Evolutionary conservation across 2,329 filamentous ascomycete genomes (phyloP).

Genomic region (Onygena corvina): DNA sequence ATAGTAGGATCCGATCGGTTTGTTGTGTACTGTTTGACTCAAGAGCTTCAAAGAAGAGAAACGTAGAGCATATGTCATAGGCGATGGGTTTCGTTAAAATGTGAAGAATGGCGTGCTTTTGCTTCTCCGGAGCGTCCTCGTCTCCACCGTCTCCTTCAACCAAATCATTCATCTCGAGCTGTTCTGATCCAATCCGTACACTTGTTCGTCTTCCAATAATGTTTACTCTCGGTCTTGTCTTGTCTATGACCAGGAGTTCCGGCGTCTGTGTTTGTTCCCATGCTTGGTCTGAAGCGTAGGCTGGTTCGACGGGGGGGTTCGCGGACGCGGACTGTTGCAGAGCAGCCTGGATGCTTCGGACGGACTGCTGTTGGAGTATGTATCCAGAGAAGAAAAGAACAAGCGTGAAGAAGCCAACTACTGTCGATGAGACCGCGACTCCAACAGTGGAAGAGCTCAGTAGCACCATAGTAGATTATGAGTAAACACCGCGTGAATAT

Average conservation of each 20-base stretch:
- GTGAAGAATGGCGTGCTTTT: slow-evolving; percentile 32
- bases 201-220: not conserved
- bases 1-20: slow-evolving; percentile 36
- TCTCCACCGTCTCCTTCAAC: not conserved
- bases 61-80: slow-evolving; percentile 35
- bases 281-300: not conserved
- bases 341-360: slow-evolving; percentile 54
- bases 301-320: not conserved
- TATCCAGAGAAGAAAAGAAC: slow-evolving; percentile 83
- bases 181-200: not conserved
- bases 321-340: slow-evolving; percentile 7
- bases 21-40: slow-evolving; percentile 24
- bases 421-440: slow-evolving; percentile 31
- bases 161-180: not conserved
- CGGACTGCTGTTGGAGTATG: slow-evolving; percentile 72
- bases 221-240: not conserved
- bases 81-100: slow-evolving; percentile 33
- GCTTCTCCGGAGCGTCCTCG: slow-evolving; percentile 10
- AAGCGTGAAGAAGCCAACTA: slow-evolving; percentile 63
- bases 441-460: slow-evolving; percentile 36
- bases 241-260: too few species aligned
- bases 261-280: not conserved
- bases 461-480: slow-evolving; percentile 31
- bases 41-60: slow-evolving; percentile 35
- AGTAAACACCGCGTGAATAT: not conserved